Evolutionary conservation across 352 stramenopile genomes (phyloP).

Genomic region (Pythium angustatum): DNA sequence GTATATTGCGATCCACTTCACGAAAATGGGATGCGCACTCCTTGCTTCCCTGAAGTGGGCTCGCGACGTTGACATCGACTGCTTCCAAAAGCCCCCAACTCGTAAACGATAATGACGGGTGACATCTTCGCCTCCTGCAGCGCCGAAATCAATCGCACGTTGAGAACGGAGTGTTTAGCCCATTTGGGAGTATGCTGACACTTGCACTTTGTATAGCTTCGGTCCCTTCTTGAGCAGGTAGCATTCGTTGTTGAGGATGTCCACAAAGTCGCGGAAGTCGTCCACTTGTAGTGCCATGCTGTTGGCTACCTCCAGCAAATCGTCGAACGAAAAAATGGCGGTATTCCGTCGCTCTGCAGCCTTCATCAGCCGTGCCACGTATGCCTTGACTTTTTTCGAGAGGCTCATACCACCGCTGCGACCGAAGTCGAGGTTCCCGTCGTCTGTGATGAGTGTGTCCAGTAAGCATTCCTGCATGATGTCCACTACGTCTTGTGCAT

Average conservation of each 20-base stretch:
- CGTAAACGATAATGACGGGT: too few species aligned
- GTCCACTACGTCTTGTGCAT: conserved; percentile 94
- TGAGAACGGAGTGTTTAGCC: conserved; percentile 10
- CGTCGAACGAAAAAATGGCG: conserved; percentile 52
- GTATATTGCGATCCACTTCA: too few species aligned
- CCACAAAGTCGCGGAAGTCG: conserved; percentile 58
- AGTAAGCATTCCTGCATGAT: conserved; percentile 90
- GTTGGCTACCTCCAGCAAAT: conserved; percentile 47
- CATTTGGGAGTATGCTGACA: conserved; percentile 35
- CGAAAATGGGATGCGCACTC: too few species aligned
- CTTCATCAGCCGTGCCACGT: conserved; percentile 50
- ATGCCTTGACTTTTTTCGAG: conserved; percentile 53
- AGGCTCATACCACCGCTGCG: conserved; percentile 41
- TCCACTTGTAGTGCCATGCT: conserved; percentile 51
- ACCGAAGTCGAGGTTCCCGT: conserved; percentile 74
- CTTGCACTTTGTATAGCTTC: conserved; percentile 59
- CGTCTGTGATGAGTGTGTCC: conserved; percentile 84
- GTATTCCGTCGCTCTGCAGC: conserved; percentile 38
- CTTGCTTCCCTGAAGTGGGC: too few species aligned
- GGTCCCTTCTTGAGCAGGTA: conserved; percentile 65
- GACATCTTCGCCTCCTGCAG: too few species aligned
- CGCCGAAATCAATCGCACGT: too few species aligned
- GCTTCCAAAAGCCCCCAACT: too few species aligned
- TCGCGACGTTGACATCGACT: too few species aligned
- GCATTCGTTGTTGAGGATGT: conserved; percentile 61